phyloP scores from a whole-genome alignment of 331 rosid genomes.

The Prunus yedoensis region DNA sequence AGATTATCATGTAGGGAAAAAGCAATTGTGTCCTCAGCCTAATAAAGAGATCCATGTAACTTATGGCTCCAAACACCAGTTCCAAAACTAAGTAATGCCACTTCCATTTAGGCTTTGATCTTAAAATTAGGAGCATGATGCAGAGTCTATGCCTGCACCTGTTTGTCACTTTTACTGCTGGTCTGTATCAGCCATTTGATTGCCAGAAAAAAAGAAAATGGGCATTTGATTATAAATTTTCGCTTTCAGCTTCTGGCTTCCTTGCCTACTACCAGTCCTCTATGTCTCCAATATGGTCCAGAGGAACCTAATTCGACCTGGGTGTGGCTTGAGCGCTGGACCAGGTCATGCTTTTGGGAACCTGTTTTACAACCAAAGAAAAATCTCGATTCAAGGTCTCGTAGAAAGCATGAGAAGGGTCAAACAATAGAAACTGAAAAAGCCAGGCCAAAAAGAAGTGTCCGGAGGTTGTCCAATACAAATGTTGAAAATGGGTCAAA shows the following conservation, averaged over 20 bases:
- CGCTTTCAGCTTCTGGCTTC: conserved; percentile 64
- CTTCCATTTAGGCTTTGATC: no score
- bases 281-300: conserved; percentile 40
- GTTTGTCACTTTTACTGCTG: conserved; percentile 4
- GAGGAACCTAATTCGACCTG: conserved; percentile 44
- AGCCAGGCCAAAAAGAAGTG: conserved; percentile 42
- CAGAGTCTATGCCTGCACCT: neutral
- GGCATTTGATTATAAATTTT: conserved; percentile 19
- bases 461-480: conserved; percentile 40
- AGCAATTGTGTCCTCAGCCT: neutral
- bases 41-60: neutral
- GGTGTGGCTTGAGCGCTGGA: conserved; percentile 72
- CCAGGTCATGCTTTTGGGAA: conserved; percentile 58
- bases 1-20: neutral
- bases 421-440: conserved; percentile 36
- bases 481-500: conserved; percentile 38
- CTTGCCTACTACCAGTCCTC: conserved; percentile 39
- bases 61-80: neutral
- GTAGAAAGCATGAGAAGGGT: conserved; percentile 30
- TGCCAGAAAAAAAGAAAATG: neutral
- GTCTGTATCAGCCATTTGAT: neutral
- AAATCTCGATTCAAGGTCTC: conserved; percentile 33
- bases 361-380: conserved; percentile 36
- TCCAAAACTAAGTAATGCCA: neutral
- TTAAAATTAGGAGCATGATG: neutral